A percentile compares a stretch with the other conserved stretches of the same genome.
Evolutionary conservation across 2,329 filamentous ascomycete genomes (phyloP).

Genomic region (Colletotrichum sp.): DNA sequence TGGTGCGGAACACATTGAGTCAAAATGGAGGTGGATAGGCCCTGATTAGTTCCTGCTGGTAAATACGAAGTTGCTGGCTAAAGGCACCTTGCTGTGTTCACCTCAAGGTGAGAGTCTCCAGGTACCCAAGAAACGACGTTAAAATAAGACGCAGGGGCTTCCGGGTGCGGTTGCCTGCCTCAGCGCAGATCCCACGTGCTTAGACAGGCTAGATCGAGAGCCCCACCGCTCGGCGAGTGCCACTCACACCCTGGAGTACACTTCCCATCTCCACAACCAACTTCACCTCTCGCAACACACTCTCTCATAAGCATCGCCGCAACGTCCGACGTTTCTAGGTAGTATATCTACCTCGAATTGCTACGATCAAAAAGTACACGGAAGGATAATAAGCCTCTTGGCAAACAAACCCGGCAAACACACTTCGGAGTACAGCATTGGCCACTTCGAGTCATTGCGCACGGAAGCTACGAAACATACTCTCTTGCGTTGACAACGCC

Average conservation of each 20-base stretch:
- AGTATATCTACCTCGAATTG: not conserved
- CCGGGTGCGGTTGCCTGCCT: not conserved
- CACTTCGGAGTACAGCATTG: not conserved
- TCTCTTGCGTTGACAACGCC: not conserved
- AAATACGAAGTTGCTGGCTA: not conserved
- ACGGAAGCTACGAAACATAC: not conserved
- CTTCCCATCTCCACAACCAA: not conserved
- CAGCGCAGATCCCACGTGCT: slow-evolving; percentile 7
- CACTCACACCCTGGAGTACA: not conserved
- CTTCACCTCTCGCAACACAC: not conserved
- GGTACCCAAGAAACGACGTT: not conserved
- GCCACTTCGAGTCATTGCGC: slow-evolving; percentile 8
- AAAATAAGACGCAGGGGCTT: not conserved
- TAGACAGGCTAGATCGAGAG: not conserved
- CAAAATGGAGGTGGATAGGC: not conserved
- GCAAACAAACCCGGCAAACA: not conserved
- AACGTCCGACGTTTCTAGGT: not conserved
- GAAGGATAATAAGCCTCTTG: not conserved
- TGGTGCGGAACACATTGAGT: not conserved
- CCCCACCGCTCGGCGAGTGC: not conserved
- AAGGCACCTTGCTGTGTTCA: not conserved
- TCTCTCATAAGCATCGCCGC: not conserved
- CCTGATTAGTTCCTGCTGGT: not conserved
- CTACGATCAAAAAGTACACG: not conserved
- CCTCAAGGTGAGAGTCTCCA: not conserved